Conservation (phyloP, 2,329 filamentous ascomycete species). For the Xylaria multiplex region DNA sequence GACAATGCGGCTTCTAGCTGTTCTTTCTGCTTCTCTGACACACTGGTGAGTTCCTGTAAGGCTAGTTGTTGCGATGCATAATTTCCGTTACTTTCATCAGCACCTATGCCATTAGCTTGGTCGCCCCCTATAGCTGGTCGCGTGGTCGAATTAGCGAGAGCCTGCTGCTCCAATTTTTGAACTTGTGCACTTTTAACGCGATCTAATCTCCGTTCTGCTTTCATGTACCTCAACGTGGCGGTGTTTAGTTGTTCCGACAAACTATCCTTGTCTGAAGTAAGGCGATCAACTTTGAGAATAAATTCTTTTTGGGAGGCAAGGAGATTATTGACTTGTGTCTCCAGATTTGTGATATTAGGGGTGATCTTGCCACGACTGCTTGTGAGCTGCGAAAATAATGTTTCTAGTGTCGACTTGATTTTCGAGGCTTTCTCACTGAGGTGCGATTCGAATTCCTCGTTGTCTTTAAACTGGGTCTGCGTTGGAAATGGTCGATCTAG, state of each 20-base stretch:
- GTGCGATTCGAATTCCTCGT: conserved; percentile 81
- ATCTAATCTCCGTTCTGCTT: conserved; percentile 94
- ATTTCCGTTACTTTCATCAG: conserved; percentile 64
- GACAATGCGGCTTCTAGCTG: conserved; percentile 82
- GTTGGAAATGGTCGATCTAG: conserved; percentile 67
- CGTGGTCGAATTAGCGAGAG: conserved; percentile 73
- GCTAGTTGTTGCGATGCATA: conserved; percentile 77
- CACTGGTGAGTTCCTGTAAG: conserved; percentile 80
- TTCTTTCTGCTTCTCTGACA: conserved; percentile 84
- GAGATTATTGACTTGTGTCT: conserved; percentile 77
- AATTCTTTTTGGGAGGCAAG: conserved; percentile 86
- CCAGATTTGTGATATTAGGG: conserved; percentile 77
- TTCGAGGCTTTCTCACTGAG: conserved; percentile 78
- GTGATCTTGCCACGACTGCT: conserved; percentile 64
- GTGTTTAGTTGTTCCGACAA: conserved; percentile 87
- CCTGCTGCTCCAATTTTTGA: conserved; percentile 90
- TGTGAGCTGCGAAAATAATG: conserved; percentile 70
- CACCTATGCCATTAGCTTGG: conserved; percentile 64
- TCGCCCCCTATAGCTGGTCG: conserved; percentile 56
- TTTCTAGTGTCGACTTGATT: conserved; percentile 78
- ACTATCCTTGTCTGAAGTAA: conserved; percentile 82
- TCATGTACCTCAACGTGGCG: conserved; percentile 90
- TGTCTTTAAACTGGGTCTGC: conserved; percentile 69
- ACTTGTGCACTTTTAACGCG: conserved; percentile 88
- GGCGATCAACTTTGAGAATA: conserved; percentile 77